Percentiles rank a stretch among this genome's conserved stretches.
phyloP scores from a whole-genome alignment of 78 protist genomes.

The Cavenderia fasciculata region DNA sequence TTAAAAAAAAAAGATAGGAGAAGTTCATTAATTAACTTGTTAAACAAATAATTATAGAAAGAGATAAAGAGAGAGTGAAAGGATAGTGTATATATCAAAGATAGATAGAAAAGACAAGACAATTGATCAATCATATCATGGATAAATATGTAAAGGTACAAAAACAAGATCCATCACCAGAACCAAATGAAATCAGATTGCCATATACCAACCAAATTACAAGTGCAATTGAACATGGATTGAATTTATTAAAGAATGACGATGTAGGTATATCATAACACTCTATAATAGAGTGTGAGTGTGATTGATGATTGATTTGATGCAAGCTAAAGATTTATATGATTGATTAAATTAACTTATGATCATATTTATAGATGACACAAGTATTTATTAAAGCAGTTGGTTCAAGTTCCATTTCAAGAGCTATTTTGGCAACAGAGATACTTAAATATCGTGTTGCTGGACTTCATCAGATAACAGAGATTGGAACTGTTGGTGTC shows the following conservation, averaged over 20 bases:
- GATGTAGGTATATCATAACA: not conserved
- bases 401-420: constrained; percentile 18
- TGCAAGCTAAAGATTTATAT: not conserved
- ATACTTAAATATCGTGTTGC: constrained; percentile 47
- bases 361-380: not conserved
- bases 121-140: constrained; percentile 32
- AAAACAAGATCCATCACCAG: constrained; percentile 23
- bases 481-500: constrained; percentile 45
- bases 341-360: not conserved
- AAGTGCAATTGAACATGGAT: constrained; percentile 61
- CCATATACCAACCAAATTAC: constrained; percentile 21
- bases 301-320: not conserved
- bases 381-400: constrained; percentile 51
- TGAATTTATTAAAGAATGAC: constrained; percentile 22
- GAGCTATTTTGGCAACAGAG: constrained; percentile 64
- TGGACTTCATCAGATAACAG: constrained; percentile 59
- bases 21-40: too few species aligned
- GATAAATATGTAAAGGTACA: constrained; percentile 54
- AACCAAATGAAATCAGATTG: constrained; percentile 73
- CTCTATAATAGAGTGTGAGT: too few species aligned
- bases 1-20: too few species aligned
- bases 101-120: not conserved
- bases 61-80: too few species aligned
- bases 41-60: too few species aligned
- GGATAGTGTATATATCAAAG: not conserved